Evolutionary conservation across 2,329 filamentous ascomycete species (phyloP).

Genomic region (Eutypella sp.): DNA sequence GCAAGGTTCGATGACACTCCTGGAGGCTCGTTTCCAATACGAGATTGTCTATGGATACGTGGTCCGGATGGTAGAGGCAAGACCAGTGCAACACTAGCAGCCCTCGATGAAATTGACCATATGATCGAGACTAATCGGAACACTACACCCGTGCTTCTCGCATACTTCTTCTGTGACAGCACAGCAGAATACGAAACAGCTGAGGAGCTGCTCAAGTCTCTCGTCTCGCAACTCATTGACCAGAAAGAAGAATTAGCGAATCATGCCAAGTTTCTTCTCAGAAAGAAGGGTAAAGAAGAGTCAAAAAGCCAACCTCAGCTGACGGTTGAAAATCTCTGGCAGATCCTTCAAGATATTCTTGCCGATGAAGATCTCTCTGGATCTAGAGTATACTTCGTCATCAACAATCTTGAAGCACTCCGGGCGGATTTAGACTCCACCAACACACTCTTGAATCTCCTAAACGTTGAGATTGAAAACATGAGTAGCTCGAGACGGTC

Average conservation of each 20-base stretch:
- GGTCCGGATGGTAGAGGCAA: constrained; percentile 38
- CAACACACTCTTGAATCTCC: constrained; percentile 30
- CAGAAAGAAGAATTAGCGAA: constrained; percentile 28
- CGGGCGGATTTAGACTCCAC: constrained; percentile 31
- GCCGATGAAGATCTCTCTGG: constrained; percentile 30
- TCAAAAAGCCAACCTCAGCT: constrained; percentile 25
- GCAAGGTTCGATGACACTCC: constrained; percentile 9
- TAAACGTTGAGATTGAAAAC: constrained; percentile 24
- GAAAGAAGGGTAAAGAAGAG: constrained; percentile 27
- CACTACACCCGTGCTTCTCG: constrained; percentile 26
- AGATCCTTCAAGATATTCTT: constrained; percentile 37
- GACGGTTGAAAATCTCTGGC: constrained; percentile 36
- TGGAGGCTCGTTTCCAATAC: constrained; percentile 5
- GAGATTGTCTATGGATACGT: constrained; percentile 34
- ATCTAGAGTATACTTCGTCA: constrained; percentile 33
- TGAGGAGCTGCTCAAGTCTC: constrained; percentile 36
- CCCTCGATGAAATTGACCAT: constrained; percentile 31
- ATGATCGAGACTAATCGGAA: constrained; percentile 16
- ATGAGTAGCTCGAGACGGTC: constrained; percentile 18
- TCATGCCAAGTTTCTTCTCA: constrained; percentile 31
- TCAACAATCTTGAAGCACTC: constrained; percentile 37
- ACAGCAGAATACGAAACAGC: constrained; percentile 32
- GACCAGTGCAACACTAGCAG: constrained; percentile 35
- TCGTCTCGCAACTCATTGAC: constrained; percentile 33
- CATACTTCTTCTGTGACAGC: constrained; percentile 38